These are phyloP conservation scores for Aquilaria sinensis DNA, from an alignment of 345 rosid species.

Conservation along the genomic window DNA sequence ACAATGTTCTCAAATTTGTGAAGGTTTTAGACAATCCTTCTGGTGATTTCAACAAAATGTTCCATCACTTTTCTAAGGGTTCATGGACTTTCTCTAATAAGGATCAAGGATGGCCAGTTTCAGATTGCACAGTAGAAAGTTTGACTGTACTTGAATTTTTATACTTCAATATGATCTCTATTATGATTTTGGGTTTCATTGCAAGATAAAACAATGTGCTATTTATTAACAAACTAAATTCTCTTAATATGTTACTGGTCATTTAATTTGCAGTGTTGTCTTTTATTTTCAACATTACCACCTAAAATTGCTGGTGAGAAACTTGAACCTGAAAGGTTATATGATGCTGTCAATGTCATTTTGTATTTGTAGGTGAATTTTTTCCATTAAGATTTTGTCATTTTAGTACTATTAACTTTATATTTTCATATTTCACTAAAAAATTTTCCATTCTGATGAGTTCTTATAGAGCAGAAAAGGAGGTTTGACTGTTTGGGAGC, in stretches of 20 bases:
- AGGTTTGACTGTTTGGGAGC: constrained; percentile 39
- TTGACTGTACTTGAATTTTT: constrained; percentile 3
- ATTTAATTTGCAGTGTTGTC: constrained; percentile 21
- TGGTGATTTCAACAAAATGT: constrained; percentile 44
- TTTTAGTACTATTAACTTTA: not conserved
- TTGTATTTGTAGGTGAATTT: constrained; percentile 30
- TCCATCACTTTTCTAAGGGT: constrained; percentile 48
- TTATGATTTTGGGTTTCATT: no score
- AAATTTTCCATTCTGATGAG: not conserved
- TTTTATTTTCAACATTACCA: constrained; percentile 25
- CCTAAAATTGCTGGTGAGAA: constrained; percentile 23
- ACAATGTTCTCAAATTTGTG: constrained; percentile 3
- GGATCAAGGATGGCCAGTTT: constrained; percentile 63
- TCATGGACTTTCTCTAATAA: constrained; percentile 56
- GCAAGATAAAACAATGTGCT: no score
- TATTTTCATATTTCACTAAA: no score
- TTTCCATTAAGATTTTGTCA: not conserved
- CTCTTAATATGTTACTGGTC: no score
- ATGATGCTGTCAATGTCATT: constrained; percentile 28
- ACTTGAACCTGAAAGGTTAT: constrained; percentile 19
- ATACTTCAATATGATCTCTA: no score
- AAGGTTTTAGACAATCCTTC: constrained; percentile 54
- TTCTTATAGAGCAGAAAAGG: constrained; percentile 31
- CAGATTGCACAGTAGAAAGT: constrained; percentile 62
- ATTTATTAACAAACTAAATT: no score